These are phyloP conservation scores for Diaporthe batatas DNA, from an alignment of 2,329 filamentous ascomycete species.

Conservation along the genomic window DNA sequence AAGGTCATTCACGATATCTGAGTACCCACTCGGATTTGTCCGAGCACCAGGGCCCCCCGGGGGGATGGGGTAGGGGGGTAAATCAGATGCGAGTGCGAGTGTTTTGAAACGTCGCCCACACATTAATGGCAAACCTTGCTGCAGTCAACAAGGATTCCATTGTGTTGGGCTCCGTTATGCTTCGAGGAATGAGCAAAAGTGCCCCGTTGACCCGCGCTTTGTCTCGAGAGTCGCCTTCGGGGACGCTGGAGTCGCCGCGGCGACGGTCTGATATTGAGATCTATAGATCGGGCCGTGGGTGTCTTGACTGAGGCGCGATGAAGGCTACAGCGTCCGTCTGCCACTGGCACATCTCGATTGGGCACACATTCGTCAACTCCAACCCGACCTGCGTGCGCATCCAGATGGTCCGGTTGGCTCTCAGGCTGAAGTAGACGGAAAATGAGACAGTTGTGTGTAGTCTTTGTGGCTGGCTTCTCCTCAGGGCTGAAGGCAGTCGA, in stretches of 20 bases:
- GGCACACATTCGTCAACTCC: neutral
- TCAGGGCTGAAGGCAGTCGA: neutral
- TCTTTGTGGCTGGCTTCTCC: neutral
- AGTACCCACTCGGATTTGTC: neutral
- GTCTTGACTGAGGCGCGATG: constrained; percentile 3
- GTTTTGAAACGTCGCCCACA: constrained; percentile 30
- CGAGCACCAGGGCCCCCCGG: neutral
- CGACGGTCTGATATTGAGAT: constrained; percentile 29
- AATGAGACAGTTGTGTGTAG: neutral
- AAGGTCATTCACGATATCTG: neutral
- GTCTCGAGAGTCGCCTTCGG: constrained; percentile 12
- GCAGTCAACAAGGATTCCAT: neutral
- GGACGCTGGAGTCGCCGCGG: constrained; percentile 7
- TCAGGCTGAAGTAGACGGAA: neutral
- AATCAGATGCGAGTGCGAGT: constrained; percentile 6
- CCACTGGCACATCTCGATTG: neutral
- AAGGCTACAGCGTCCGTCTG: neutral
- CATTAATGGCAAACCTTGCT: constrained; percentile 5
- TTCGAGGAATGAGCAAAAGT: too few relatives aligned
- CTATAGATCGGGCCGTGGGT: constrained; percentile 19
- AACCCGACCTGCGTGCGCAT: too few relatives aligned
- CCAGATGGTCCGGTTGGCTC: constrained; percentile 14
- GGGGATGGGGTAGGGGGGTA: neutral
- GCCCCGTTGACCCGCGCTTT: constrained; percentile 12
- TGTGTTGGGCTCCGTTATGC: neutral